Evolutionary conservation across 129 eudicot species (phyloP).

Genomic region (Ambrosia trifida): DNA sequence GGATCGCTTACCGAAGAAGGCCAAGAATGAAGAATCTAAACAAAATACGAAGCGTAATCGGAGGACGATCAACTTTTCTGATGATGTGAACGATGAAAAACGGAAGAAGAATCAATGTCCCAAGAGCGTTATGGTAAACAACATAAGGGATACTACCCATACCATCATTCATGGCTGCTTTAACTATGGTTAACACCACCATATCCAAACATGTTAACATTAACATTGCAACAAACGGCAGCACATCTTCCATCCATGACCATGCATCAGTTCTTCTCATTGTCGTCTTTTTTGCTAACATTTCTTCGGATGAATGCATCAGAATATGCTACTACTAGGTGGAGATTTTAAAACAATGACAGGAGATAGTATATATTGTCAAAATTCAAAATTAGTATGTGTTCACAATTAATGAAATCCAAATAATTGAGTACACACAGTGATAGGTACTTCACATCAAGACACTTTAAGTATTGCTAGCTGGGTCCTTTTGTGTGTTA

Average conservation of each 20-base stretch:
- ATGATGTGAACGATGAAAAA: slow-evolving; percentile 22
- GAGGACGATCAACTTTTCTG: slow-evolving; percentile 31
- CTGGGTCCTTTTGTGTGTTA: no score
- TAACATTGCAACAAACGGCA: slow-evolving; percentile 19
- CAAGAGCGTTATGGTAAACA: slow-evolving; percentile 39
- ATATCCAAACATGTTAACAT: slow-evolving; percentile 22
- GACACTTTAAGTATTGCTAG: no score
- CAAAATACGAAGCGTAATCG: slow-evolving; percentile 25
- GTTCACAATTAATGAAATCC: no score
- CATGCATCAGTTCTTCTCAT: background rate
- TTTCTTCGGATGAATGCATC: background rate
- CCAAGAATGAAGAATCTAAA: slow-evolving; percentile 25
- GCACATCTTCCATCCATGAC: slow-evolving; percentile 2
- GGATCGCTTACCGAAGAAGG: slow-evolving; percentile 33
- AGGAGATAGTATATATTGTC: no score
- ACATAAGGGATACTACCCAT: slow-evolving; percentile 25
- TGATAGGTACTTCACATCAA: no score
- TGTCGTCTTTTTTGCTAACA: background rate
- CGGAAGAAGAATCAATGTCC: slow-evolving; percentile 37
- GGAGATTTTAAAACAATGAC: no score
- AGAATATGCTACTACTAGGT: no score
- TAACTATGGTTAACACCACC: slow-evolving; percentile 18
- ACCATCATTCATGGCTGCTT: slow-evolving; percentile 37
- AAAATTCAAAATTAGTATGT: no score
- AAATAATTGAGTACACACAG: no score